phyloP scores from a whole-genome alignment of 768 basidiomycete genomes.

The Boletales sp. region DNA sequence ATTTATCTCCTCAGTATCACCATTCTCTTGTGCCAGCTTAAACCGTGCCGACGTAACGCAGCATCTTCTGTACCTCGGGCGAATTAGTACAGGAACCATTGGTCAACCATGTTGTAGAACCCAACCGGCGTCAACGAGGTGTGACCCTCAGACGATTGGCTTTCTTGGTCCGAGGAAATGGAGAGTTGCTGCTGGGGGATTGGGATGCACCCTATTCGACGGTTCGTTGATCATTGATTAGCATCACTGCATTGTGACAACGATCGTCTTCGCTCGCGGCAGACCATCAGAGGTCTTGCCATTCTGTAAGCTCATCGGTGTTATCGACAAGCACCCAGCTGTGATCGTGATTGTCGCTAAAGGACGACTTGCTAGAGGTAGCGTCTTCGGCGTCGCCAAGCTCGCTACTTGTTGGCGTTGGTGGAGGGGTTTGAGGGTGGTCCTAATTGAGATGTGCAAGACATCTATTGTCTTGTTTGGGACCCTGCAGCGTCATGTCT shows the following conservation, averaged over 20 bases:
- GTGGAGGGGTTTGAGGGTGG: slow-evolving; percentile 15
- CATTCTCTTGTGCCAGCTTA: too few relatives aligned
- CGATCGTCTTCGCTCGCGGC: not conserved
- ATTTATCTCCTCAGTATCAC: too few relatives aligned
- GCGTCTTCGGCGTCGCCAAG: slow-evolving; percentile 2
- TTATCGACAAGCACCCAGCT: slow-evolving; percentile 2
- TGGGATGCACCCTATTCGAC: not conserved
- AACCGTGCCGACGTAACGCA: too few relatives aligned
- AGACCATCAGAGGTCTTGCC: not conserved
- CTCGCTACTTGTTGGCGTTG: slow-evolving; percentile 11
- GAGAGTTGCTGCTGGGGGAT: not conserved
- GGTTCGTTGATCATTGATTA: not conserved
- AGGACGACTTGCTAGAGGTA: not conserved
- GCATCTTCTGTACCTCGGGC: slow-evolving; percentile 6
- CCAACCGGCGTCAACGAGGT: not conserved
- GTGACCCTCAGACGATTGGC: slow-evolving; percentile 2
- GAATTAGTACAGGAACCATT: slow-evolving; percentile 22
- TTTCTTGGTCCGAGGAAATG: slow-evolving; percentile 13
- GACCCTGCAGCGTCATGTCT: slow-evolving; percentile 16
- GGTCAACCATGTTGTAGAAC: slow-evolving; percentile 14
- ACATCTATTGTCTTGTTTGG: slow-evolving; percentile 20
- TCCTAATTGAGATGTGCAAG: slow-evolving; percentile 7
- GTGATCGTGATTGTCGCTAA: not conserved
- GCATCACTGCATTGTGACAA: not conserved
- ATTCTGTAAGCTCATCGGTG: not conserved